A percentile compares a stretch with the other conserved stretches of the same genome.
phyloP scores from a whole-genome alignment of 345 rosid genomes.

The Orychophragmus violaceus region DNA sequence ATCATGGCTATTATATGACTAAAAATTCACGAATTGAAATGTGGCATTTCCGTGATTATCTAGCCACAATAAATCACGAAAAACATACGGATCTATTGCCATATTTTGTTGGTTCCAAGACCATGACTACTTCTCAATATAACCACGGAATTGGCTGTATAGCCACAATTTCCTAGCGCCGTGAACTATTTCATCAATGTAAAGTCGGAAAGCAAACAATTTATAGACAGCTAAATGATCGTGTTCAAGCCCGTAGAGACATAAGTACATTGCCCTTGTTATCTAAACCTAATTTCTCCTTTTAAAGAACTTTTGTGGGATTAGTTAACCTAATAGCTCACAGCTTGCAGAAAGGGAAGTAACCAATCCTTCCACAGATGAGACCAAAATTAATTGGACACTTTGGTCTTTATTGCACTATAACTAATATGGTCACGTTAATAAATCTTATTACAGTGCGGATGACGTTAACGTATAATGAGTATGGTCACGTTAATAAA shows the following conservation, averaged over 20 bases:
- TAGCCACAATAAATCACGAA: too few species aligned
- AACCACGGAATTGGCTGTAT: too few species aligned
- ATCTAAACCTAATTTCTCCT: too few species aligned
- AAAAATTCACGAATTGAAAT: too few species aligned
- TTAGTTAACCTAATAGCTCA: too few species aligned
- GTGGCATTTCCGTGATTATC: too few species aligned
- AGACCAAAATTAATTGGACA: background rate
- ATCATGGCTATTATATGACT: too few species aligned
- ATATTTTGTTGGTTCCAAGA: too few species aligned
- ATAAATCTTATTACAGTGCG: conserved; percentile 14
- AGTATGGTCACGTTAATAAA: conserved; percentile 18
- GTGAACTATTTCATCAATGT: background rate
- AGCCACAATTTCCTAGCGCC: background rate
- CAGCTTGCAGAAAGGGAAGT: conserved; percentile 21
- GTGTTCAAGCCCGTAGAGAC: background rate
- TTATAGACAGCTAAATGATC: background rate
- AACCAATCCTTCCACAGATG: conserved; percentile 1
- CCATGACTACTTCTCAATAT: too few species aligned
- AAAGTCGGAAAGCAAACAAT: background rate
- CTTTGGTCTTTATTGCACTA: conserved; percentile 9
- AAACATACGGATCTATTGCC: too few species aligned
- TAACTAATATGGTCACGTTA: conserved; percentile 13
- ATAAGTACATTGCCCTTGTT: too few species aligned
- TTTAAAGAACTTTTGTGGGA: too few species aligned
- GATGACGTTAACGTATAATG: conserved; percentile 23